Evolutionary conservation across 2,329 filamentous ascomycete genomes (phyloP), one percentile per base, ranked within the genome.

Genomic region (Teratosphaeria destructans): DNA sequence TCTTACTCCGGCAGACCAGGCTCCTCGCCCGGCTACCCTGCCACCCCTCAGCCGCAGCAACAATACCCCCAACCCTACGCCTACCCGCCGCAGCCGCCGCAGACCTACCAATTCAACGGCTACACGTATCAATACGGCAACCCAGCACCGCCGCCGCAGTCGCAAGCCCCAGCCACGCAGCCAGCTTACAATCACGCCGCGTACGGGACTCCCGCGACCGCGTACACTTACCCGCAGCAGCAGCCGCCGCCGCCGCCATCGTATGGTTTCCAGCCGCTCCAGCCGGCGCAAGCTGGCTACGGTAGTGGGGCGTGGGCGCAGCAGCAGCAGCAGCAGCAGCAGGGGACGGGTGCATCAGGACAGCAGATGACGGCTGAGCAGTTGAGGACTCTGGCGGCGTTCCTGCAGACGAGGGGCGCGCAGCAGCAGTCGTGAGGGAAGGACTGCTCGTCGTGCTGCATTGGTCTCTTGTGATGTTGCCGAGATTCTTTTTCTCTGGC

Each of bases 31-130:
- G 55, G 23, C 5, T 27, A 56, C 14, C 37, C 55, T 10, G 32
- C 55, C 16, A 16, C 34, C 7, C 12, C 6, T n/a, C 55, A 47
- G 52, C 59, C 57, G 23, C 52, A 57, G 35, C 58, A 60, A 27
- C 52, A 55, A 43, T 57, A 57, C 11, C 32, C 32, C 14, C 55
- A 16, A 11, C 37, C 26, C 16, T 26, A 49, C 43, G 16, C 43
- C n/a, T 61, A 60, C 23, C 61, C 56, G 16, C 60, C 62, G 29
- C 60, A 95, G 95, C 82, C 92, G 90, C 80, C 92, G 90, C 80
- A 96, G 81, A 88, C 96, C 79, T 96, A 96, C 85, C 86, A 88
- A 77, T 96, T 95, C 82, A 90, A 89, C 64, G 78, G 78, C 72
- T 65, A 68, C 35, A 63, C 59, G 7, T 69, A 66, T 56, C 67